Percentiles rank a stretch among this genome's conserved stretches.
Conservation (phyloP, 2,329 filamentous ascomycete species). For the Claviceps sp. region DNA sequence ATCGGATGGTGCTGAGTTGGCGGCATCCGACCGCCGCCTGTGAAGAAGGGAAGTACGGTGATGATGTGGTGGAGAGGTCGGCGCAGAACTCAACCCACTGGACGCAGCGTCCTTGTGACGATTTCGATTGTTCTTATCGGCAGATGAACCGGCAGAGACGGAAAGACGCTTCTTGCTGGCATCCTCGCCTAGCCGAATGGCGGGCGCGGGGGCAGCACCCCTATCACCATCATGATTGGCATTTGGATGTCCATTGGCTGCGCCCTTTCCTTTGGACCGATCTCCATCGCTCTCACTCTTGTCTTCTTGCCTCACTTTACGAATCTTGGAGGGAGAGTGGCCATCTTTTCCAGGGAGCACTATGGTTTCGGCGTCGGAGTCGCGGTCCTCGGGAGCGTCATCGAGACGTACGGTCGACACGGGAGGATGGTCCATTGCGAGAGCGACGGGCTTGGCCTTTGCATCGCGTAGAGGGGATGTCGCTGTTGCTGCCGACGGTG, state of each 20-base stretch:
- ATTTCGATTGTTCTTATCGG: constrained; percentile 26
- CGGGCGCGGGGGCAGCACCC: constrained; percentile 18
- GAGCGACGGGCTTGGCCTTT: constrained; percentile 1
- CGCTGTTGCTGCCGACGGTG: constrained; percentile 6
- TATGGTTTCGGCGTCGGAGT: constrained; percentile 61
- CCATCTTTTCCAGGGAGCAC: constrained; percentile 53
- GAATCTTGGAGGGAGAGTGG: constrained; percentile 47
- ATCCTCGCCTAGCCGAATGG: constrained; percentile 18
- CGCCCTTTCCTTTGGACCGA: constrained; percentile 17
- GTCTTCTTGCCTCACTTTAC: constrained; percentile 53
- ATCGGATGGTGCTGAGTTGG: constrained; percentile 32
- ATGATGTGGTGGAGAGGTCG: constrained; percentile 36
- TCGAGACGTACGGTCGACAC: constrained; percentile 13
- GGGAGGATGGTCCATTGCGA: neutral
- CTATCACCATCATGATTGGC: constrained; percentile 20
- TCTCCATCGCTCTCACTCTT: constrained; percentile 42
- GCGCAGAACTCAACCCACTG: constrained; percentile 45
- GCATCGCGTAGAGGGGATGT: constrained; percentile 8
- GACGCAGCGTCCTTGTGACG: constrained; percentile 35
- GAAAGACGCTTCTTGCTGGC: constrained; percentile 38
- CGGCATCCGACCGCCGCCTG: constrained; percentile 23
- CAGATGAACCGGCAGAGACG: constrained; percentile 14
- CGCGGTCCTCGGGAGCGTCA: constrained; percentile 38
- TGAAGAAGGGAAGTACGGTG: constrained; percentile 17
- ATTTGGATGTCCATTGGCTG: constrained; percentile 17